A percentile compares a stretch with the other conserved stretches of the same genome.
Conservation (phyloP, 2,329 filamentous ascomycete genomes). For the Penicillium sp. region DNA sequence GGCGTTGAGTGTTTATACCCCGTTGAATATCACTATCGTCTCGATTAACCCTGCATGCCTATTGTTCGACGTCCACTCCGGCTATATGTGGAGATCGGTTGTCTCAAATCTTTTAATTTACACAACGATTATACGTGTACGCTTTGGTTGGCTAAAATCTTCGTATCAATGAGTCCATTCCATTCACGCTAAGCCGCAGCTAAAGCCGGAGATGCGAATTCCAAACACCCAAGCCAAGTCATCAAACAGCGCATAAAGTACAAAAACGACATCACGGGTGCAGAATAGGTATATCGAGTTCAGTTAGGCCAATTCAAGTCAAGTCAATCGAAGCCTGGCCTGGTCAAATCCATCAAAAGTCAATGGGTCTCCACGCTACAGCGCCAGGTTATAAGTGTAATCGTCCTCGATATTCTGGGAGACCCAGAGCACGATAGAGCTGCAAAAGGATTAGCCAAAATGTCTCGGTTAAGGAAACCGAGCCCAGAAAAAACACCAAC, state of each 20-base stretch:
- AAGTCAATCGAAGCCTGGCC: background rate
- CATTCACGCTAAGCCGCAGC: conserved; percentile 19
- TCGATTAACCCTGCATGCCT: background rate
- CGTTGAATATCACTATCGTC: background rate
- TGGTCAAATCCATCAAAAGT: background rate
- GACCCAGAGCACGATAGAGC: conserved; percentile 67
- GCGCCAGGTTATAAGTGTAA: conserved; percentile 69
- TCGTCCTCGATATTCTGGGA: conserved; percentile 74
- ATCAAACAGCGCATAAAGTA: conserved; percentile 26
- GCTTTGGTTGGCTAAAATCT: too few species aligned
- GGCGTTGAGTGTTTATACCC: background rate
- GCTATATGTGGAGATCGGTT: background rate
- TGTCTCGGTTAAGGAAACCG: background rate
- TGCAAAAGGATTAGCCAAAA: conserved; percentile 32
- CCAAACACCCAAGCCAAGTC: conserved; percentile 14
- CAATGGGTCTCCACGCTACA: conserved; percentile 42
- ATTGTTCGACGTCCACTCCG: background rate
- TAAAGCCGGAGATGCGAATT: conserved; percentile 9
- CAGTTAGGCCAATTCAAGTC: background rate
- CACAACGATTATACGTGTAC: too few species aligned
- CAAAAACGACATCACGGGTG: conserved; percentile 7
- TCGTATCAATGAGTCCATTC: conserved; percentile 5
- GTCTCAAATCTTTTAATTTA: too few species aligned
- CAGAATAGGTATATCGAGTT: background rate
- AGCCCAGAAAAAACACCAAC: conserved; percentile 46